Evolutionary conservation across 495 filamentous ascomycete genomes (phyloP), one percentile per base, ranked within the genome.

Genomic region (Physcia stellaris): DNA sequence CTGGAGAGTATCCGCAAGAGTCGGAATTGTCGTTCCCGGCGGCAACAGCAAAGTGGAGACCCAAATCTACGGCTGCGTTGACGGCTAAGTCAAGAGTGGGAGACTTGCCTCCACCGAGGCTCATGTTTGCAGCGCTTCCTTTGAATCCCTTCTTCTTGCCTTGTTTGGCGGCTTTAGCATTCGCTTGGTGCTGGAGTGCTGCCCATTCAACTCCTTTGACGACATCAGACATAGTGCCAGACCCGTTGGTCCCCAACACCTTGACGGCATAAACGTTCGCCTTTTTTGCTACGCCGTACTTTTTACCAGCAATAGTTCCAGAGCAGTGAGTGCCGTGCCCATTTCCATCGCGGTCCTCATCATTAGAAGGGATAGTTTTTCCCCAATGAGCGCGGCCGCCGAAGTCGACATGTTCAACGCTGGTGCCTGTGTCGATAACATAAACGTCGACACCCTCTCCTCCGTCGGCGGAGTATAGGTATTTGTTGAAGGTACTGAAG

Each of bases 261-360:
- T 99, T 99, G 63, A 99, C 86, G 42, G 92, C 92, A 53, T 86
- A 83, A 55, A 99, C 68, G 45, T 83, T 83, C 53, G 92, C 92
- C 73, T 94, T 94, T 79, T 99, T 99, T 51, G 92, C 85, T 43
- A 99, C 90, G 75, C 92, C 92, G 58, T 90, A 95, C 68, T 94
- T 95, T 73, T 88, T 90, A 58, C 92, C 92, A 41, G 80, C 92
- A 50, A 96, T 77, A 28, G 92, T 99, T 47, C 92, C 92, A 41
- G 92, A 96, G 72, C 92, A 99, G 72, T 99, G 92, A 47, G 92
- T 99, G 50, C 92, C 92, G 69, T 99, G 92, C 38, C 92, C 92
- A 51, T 99, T 99, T 58, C 92, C 92, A 67, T 99, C 92, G 37
- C 71, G 65, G 57, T 99, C 92, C 29, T 65, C 75, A 53, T 99